Percentiles rank a stretch among this genome's conserved stretches.
Conservation (phyloP, 495 filamentous ascomycete species). For the Penicillium egyptiacum region DNA sequence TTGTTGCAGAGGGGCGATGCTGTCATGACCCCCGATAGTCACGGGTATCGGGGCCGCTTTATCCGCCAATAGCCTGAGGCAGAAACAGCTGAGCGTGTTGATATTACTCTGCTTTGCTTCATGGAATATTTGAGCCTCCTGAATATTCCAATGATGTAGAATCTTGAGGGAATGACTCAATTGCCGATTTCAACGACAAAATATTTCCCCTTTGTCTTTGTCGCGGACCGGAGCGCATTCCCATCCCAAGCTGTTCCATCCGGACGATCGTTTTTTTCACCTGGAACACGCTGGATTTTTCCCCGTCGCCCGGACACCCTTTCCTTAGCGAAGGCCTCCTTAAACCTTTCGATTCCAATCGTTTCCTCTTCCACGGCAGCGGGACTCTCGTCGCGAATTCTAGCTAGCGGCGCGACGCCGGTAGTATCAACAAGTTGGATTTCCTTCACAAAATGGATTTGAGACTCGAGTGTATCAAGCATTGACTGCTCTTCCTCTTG, state of each 20-base stretch:
- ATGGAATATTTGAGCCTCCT: neutral
- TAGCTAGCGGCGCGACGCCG: constrained; percentile 67
- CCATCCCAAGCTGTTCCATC: constrained; percentile 55
- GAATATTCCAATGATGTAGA: neutral
- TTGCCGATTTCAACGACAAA: constrained; percentile 73
- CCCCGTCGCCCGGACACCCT: constrained; percentile 50
- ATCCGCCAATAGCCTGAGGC: constrained; percentile 3
- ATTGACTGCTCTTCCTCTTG: constrained; percentile 60
- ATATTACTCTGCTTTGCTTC: neutral
- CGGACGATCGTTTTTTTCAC: constrained; percentile 32
- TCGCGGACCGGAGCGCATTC: constrained; percentile 66
- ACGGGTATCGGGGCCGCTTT: constrained; percentile 4
- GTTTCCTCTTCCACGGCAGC: constrained; percentile 53
- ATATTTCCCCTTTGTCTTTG: constrained; percentile 66
- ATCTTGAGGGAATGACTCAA: neutral
- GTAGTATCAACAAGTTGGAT: constrained; percentile 78
- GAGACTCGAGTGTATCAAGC: constrained; percentile 71
- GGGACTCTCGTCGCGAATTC: constrained; percentile 77
- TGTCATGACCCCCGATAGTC: constrained; percentile 5
- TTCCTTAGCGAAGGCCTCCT: constrained; percentile 54
- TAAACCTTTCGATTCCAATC: constrained; percentile 52
- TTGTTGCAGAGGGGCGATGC: constrained; percentile 11
- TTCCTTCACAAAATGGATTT: constrained; percentile 84
- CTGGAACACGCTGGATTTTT: constrained; percentile 42
- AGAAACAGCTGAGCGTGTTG: neutral